These are phyloP conservation scores for Cryptococcus hybrid DNA, from an alignment of 1,284 basidiomycete genomes.

Conservation along the genomic window DNA sequence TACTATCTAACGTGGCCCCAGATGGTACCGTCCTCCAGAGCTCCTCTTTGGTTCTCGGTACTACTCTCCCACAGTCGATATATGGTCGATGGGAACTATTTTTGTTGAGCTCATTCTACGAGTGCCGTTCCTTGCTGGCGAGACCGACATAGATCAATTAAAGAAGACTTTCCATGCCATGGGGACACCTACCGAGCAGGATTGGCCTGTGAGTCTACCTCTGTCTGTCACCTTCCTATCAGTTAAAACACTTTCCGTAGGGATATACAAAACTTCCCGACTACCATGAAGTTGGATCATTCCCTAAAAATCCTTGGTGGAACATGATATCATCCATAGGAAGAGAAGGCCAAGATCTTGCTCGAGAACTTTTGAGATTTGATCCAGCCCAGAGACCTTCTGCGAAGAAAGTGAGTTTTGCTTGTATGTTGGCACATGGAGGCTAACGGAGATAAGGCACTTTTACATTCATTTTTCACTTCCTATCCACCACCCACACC, in stretches of 20 bases:
- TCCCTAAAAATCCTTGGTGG: slow-evolving; percentile 62
- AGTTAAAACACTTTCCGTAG: slow-evolving; percentile 50
- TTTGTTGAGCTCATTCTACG: slow-evolving; percentile 85
- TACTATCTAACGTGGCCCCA: slow-evolving; percentile 37
- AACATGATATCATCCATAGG: slow-evolving; percentile 89
- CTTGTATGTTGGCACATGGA: not conserved
- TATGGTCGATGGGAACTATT: slow-evolving; percentile 99
- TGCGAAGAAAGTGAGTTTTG: slow-evolving; percentile 66
- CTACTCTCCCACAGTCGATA: slow-evolving; percentile 96
- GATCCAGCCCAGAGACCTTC: slow-evolving; percentile 81
- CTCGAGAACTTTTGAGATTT: slow-evolving; percentile 74
- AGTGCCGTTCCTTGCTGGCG: slow-evolving; percentile 90
- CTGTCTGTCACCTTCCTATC: not conserved
- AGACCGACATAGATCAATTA: slow-evolving; percentile 94
- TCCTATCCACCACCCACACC: slow-evolving; percentile 42
- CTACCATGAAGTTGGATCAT: slow-evolving; percentile 76
- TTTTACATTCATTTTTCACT: slow-evolving; percentile 46
- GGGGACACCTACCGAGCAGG: slow-evolving; percentile 91
- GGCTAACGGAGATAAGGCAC: slow-evolving; percentile 24
- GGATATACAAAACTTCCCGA: slow-evolving; percentile 87
- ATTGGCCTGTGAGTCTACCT: slow-evolving; percentile 76
- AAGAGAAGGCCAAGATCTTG: slow-evolving; percentile 79
- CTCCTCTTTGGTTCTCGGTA: slow-evolving; percentile 94
- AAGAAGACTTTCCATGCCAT: slow-evolving; percentile 92
- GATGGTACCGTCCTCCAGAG: slow-evolving; percentile 98